These are phyloP conservation scores for Gentiana macrophylla DNA, from an alignment of 257 asterid genomes.

Conservation along the genomic window DNA sequence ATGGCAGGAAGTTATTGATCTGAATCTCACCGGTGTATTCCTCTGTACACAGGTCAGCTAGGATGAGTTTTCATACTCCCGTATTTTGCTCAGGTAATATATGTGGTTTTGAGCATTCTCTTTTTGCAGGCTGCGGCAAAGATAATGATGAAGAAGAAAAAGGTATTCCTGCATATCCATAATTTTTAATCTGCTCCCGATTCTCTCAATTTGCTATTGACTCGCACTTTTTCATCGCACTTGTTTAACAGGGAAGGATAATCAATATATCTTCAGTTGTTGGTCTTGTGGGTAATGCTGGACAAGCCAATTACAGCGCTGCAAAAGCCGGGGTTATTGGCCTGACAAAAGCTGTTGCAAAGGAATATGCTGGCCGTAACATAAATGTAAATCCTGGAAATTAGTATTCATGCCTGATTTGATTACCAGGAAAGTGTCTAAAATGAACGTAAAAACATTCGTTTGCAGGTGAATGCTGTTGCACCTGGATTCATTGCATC, in stretches of 20 bases:
- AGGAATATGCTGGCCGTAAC: constrained; percentile 89
- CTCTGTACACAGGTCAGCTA: constrained; percentile 77
- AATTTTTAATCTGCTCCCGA: too few relatives aligned
- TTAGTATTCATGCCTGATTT: background rate
- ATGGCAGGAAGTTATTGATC: constrained; percentile 95
- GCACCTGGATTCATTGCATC: constrained; percentile 98
- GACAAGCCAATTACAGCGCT: constrained; percentile 97
- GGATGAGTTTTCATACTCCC: background rate
- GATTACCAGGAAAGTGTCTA: background rate
- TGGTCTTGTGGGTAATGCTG: constrained; percentile 89
- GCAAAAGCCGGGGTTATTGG: constrained; percentile 99
- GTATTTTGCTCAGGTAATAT: background rate
- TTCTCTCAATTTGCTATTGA: background rate
- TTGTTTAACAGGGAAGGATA: constrained; percentile 71
- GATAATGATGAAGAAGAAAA: constrained; percentile 92
- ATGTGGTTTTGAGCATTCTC: constrained; percentile 16
- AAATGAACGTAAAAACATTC: background rate
- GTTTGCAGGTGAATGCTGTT: constrained; percentile 69
- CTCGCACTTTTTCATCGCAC: background rate
- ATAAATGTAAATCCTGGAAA: constrained; percentile 46
- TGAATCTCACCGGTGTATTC: constrained; percentile 90
- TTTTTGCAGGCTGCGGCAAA: constrained; percentile 86
- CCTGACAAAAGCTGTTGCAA: constrained; percentile 83
- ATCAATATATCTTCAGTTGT: constrained; percentile 89
- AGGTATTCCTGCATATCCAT: constrained; percentile 32